Percentiles rank a stretch among this genome's conserved stretches.
These are phyloP conservation scores for Ogataea thermomethanolica DNA, from an alignment of 805 yeast genomes.

Conservation along the genomic window DNA sequence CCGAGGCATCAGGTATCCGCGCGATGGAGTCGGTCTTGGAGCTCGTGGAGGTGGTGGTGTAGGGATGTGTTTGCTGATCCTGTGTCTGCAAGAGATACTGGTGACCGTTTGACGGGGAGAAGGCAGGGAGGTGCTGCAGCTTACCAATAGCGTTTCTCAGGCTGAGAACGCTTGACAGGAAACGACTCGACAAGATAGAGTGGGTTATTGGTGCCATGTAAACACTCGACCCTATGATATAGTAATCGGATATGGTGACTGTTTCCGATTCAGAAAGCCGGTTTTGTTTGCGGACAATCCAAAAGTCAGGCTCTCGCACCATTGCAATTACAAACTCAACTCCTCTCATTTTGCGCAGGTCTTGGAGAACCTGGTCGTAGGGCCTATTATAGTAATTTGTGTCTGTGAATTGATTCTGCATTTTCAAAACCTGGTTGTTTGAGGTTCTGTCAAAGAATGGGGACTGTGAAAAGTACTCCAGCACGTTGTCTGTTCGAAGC, in stretches of 20 bases:
- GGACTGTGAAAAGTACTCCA: conserved; percentile 89
- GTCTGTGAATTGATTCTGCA: conserved; percentile 87
- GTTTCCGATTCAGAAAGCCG: conserved; percentile 52
- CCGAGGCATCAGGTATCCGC: conserved; percentile 21
- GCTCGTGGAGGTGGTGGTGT: conserved; percentile 1
- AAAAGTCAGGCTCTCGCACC: conserved; percentile 84
- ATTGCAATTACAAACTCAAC: conserved; percentile 74
- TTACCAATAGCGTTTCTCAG: conserved; percentile 45
- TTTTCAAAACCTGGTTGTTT: conserved; percentile 88
- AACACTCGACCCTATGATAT: conserved; percentile 86
- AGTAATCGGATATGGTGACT: conserved; percentile 68
- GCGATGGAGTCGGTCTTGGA: neutral
- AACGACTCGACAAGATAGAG: conserved; percentile 67
- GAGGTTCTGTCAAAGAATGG: conserved; percentile 95
- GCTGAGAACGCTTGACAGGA: conserved; percentile 47
- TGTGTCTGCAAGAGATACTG: conserved; percentile 32
- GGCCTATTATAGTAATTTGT: conserved; percentile 34
- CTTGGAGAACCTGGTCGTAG: conserved; percentile 36
- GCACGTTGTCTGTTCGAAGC: conserved; percentile 80
- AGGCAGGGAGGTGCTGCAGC: conserved; percentile 48
- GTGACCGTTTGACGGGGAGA: conserved; percentile 61
- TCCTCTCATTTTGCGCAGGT: conserved; percentile 77
- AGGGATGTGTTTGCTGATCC: neutral
- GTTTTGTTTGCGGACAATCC: conserved; percentile 84
- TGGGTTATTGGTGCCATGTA: conserved; percentile 84